Conservation (phyloP, 371 early-diverging fungal species). For the Zychaea mexicana region DNA sequence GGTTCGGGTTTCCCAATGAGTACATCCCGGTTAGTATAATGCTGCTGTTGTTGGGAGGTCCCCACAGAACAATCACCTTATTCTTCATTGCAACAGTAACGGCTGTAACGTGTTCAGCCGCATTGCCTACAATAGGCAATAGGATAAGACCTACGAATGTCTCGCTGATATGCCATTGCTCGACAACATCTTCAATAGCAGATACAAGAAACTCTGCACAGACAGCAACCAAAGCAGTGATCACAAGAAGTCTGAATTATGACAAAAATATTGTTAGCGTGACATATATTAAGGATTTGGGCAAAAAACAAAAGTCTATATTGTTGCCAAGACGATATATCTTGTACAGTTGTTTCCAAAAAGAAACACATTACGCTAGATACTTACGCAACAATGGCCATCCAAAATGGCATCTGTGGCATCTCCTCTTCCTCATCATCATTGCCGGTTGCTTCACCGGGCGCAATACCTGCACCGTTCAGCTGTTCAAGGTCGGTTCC, state of each 20-base stretch:
- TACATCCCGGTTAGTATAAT: no score
- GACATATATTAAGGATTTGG: no score
- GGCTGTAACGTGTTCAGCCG: conserved; percentile 84
- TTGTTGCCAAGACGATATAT: no score
- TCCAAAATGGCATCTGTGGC: conserved; percentile 56
- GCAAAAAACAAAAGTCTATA: no score
- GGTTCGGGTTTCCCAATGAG: no score
- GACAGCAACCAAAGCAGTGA: conserved; percentile 68
- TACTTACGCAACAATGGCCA: conserved; percentile 46
- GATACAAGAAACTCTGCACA: conserved; percentile 83
- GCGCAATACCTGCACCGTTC: background rate
- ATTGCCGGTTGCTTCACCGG: conserved; percentile 9
- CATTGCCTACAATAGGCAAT: conserved; percentile 84
- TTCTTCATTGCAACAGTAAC: conserved; percentile 81
- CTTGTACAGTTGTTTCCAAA: background rate
- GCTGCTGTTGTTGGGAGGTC: no score
- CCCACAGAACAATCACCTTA: no score
- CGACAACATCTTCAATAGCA: conserved; percentile 74
- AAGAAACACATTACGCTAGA: background rate
- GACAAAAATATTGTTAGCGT: background rate
- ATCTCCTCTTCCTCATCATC: conserved; percentile 62
- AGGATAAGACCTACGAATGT: conserved; percentile 88
- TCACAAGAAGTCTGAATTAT: conserved; percentile 8
- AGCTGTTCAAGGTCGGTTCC: conserved; percentile 2
- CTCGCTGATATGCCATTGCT: conserved; percentile 63